Conservation (phyloP, 768 basidiomycete genomes). For the Hericium coralloides region DNA sequence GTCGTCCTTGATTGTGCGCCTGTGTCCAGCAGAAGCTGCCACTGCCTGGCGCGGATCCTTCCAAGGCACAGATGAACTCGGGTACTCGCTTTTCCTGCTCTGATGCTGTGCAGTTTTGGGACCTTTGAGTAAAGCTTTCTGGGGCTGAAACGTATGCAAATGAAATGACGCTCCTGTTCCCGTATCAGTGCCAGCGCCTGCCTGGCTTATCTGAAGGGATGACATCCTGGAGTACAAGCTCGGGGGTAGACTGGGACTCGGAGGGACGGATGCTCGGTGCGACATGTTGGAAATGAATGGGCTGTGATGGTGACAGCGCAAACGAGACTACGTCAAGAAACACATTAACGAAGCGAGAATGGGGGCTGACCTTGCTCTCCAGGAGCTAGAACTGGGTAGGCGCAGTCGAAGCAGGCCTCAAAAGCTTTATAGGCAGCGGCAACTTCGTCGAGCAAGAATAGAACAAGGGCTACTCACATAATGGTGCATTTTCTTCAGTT, state of each 20-base stretch:
- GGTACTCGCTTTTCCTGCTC: neutral
- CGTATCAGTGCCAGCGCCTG: neutral
- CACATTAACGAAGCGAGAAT: too few species aligned
- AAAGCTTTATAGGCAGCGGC: too few species aligned
- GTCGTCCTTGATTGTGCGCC: too few species aligned
- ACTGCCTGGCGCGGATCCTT: neutral
- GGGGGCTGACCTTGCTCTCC: too few species aligned
- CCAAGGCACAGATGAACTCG: neutral
- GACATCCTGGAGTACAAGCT: neutral
- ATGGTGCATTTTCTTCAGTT: too few species aligned
- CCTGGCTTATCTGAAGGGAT: neutral
- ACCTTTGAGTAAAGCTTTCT: neutral
- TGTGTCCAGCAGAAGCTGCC: too few species aligned
- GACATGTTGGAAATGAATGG: neutral
- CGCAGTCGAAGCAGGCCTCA: too few species aligned
- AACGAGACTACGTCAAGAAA: too few species aligned
- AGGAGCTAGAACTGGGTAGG: too few species aligned
- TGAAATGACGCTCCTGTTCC: neutral
- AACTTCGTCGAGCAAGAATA: too few species aligned
- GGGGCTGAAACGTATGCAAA: neutral
- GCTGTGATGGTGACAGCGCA: too few species aligned
- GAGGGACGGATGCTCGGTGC: neutral
- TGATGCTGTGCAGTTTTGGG: neutral
- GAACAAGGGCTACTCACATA: too few species aligned
- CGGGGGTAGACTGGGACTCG: neutral